Conservation (phyloP, 2,329 filamentous ascomycete genomes). For the Clonostachys rhizophaga region DNA sequence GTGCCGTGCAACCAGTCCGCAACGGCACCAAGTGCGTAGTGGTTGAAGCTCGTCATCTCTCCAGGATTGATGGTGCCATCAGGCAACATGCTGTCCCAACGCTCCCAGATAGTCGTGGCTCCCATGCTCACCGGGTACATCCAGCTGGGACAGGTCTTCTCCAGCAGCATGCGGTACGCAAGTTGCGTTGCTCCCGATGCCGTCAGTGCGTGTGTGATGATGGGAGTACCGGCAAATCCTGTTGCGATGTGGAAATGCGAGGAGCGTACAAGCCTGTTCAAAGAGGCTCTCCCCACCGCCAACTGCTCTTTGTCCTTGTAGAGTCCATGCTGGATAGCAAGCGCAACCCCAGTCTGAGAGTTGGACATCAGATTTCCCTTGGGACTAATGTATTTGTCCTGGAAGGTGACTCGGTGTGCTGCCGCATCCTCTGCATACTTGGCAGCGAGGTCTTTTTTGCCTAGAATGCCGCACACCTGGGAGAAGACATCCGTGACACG, state of each 20-base stretch:
- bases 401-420: background rate
- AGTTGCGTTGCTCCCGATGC: constrained; percentile 7
- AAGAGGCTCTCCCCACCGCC: no score
- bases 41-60: constrained; percentile 45
- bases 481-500: background rate
- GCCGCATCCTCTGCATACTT: background rate
- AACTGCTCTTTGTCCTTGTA: background rate
- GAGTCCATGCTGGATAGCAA: background rate
- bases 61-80: constrained; percentile 37
- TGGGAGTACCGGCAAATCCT: background rate
- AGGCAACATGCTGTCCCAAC: constrained; percentile 41
- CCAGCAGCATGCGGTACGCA: constrained; percentile 41
- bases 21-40: constrained; percentile 43
- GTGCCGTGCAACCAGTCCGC: constrained; percentile 5
- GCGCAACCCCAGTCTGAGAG: background rate
- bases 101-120: constrained; percentile 44
- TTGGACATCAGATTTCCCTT: background rate
- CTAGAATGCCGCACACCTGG: background rate
- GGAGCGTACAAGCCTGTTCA: background rate
- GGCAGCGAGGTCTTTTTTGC: background rate
- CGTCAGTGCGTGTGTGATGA: background rate
- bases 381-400: background rate
- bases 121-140: constrained; percentile 39
- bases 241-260: background rate
- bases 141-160: constrained; percentile 38